Evolutionary conservation across 2,329 filamentous ascomycete species (phyloP), one percentile per base, ranked within the genome.

Genomic region (Apiospora koreana): DNA sequence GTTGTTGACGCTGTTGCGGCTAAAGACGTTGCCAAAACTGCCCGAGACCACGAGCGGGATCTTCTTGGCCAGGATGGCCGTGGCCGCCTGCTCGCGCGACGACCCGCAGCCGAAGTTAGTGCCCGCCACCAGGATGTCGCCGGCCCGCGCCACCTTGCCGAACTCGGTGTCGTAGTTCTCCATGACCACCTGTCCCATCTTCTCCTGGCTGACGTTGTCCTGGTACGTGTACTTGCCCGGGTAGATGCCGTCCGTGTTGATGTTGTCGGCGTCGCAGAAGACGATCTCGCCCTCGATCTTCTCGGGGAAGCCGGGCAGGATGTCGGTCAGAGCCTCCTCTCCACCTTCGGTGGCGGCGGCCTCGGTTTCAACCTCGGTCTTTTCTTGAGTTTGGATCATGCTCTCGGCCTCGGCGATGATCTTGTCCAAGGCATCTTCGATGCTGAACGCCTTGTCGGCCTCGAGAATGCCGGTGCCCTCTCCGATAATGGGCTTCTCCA

Each of bases 201-300:
- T 89, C 72, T 94, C 92, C 0, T 82, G 84, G 0, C 92, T 83
- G 0, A 98, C 86, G 76, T 93, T 88, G 78, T 98, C 95, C 79
- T 97, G 94, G 81, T 98, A 98, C 0, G 95, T 98, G 80, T 94
- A 94, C 79, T 95, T 94, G 5, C 93, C 94, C 0, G 94, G 93
- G 80, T 98, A 98, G 79, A 98, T 97, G 69, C 88, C 91, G 77
- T 98, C 95, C 0, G 95, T 98, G 82, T 96, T 93, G 79, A 98
- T 89, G 64, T 77, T 78, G 48, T 94, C 92, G 0, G 88, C 89
- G 76, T 97, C 93, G 78, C 89, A 93, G 81, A 96, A 97, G 65
- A 97, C 86, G 71, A 98, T 97, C 80, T 98, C 94, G 28, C 95
- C 95, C 10, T 86, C 85, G 18, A 98, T 89, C 72, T 90, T 91